phyloP scores from a whole-genome alignment of 2,329 filamentous ascomycete genomes.

The Tolypocladium ophioglossoides region DNA sequence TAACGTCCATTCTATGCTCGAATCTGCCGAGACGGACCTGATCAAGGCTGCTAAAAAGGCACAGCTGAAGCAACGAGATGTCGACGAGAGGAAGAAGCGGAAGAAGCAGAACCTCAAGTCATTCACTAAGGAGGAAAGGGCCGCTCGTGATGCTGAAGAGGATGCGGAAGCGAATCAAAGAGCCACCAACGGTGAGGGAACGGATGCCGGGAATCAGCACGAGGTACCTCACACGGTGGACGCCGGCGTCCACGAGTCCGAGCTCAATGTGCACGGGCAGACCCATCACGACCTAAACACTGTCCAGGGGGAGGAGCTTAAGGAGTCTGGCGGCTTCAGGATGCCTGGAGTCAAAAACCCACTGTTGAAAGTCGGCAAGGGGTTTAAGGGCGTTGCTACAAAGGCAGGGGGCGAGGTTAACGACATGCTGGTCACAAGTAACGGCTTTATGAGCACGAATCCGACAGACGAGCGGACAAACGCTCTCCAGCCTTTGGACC shows the following conservation, averaged over 20 bases:
- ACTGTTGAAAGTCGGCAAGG: conserved; percentile 36
- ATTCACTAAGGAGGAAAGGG: conserved; percentile 39
- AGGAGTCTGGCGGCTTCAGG: conserved; percentile 14
- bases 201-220: conserved; percentile 41
- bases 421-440: conserved; percentile 40
- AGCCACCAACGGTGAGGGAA: conserved; percentile 38
- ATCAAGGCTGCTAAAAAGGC: conserved; percentile 71
- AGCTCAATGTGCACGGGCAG: conserved; percentile 4
- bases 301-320: conserved; percentile 11
- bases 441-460: conserved; percentile 37
- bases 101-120: conserved; percentile 37
- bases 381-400: conserved; percentile 31
- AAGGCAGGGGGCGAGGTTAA: conserved; percentile 41
- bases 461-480: neutral
- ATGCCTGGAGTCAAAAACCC: conserved; percentile 23
- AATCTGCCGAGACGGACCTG: conserved; percentile 74
- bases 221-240: conserved; percentile 41
- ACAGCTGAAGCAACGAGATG: conserved; percentile 57
- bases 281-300: neutral
- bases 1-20: conserved; percentile 59
- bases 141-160: conserved; percentile 33
- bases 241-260: conserved; percentile 31
- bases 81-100: conserved; percentile 55
- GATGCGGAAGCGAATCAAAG: conserved; percentile 39
- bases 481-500: neutral